phyloP scores from a whole-genome alignment of 306 rosid species.

The Castanea sativa region DNA sequence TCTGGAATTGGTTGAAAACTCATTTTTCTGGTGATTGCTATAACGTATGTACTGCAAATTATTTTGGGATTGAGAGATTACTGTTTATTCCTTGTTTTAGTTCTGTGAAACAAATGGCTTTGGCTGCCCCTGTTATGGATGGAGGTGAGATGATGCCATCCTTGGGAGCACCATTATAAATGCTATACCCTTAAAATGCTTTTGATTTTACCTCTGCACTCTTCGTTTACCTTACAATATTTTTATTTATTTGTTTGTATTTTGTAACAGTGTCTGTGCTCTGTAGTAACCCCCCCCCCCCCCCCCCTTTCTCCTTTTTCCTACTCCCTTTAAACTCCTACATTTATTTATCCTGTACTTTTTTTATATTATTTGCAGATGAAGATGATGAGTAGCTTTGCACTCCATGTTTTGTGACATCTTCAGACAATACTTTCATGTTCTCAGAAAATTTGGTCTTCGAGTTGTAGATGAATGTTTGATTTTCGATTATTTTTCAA shows the following conservation, averaged over 20 bases:
- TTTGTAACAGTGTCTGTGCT: not conserved
- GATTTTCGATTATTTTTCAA: conserved; percentile 5
- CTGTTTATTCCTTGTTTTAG: not conserved
- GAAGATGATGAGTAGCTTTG: conserved; percentile 56
- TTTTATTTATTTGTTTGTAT: not conserved
- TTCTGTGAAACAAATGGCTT: not conserved
- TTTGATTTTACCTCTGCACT: not conserved
- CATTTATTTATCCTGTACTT: not conserved
- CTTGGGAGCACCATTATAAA: not conserved
- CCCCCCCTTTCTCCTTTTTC: not conserved
- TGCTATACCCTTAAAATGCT: not conserved
- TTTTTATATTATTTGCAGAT: conserved; percentile 38
- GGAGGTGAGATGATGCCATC: not conserved
- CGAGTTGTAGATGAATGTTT: conserved; percentile 5
- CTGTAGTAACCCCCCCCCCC: not conserved
- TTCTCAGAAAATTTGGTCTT: conserved; percentile 5
- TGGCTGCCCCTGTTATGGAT: not conserved
- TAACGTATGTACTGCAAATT: not conserved
- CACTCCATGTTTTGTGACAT: conserved; percentile 21
- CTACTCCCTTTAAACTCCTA: not conserved
- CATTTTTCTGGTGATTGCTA: not conserved
- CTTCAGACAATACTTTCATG: conserved; percentile 8
- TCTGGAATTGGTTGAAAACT: not conserved
- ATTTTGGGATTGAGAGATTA: not conserved
- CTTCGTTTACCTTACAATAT: not conserved